Conservation (phyloP, 306 rosid genomes). For the Castanea crenata region DNA sequence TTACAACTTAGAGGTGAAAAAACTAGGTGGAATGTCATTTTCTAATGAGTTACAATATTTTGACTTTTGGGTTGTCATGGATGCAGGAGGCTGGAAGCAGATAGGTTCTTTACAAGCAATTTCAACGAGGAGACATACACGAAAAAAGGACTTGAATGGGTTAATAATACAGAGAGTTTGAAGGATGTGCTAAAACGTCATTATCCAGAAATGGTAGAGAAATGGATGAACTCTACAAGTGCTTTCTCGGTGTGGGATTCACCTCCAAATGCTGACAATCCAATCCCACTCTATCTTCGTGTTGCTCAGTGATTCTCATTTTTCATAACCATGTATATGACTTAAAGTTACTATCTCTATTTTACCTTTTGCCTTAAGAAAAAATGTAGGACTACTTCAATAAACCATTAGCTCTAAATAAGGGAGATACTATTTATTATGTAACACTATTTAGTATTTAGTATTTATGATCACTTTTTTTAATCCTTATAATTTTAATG, state of each 20-base stretch:
- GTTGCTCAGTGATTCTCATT: constrained; percentile 14
- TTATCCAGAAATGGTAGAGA: constrained; percentile 46
- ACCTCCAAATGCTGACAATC: constrained; percentile 26
- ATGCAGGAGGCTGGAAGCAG: constrained; percentile 62
- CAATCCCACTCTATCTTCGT: constrained; percentile 44
- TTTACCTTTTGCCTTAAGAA: no score
- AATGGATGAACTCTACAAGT: constrained; percentile 57
- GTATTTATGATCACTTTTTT: no score
- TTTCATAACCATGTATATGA: not conserved
- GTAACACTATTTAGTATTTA: no score
- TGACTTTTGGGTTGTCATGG: not conserved
- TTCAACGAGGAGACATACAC: constrained; percentile 54
- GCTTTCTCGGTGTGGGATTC: constrained; percentile 71
- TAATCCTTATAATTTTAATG: no score
- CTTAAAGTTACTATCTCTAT: no score
- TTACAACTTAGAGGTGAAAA: no score
- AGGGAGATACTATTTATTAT: no score
- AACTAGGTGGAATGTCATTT: no score
- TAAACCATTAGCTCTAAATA: no score
- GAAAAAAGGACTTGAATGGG: constrained; percentile 52
- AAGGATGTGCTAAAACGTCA: constrained; percentile 60
- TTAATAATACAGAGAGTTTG: constrained; percentile 49
- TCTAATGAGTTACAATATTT: no score
- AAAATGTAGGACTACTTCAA: no score
- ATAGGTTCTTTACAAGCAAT: constrained; percentile 55